Conservation (phyloP, 257 asterid genomes). For the Nicotiana otophora region DNA sequence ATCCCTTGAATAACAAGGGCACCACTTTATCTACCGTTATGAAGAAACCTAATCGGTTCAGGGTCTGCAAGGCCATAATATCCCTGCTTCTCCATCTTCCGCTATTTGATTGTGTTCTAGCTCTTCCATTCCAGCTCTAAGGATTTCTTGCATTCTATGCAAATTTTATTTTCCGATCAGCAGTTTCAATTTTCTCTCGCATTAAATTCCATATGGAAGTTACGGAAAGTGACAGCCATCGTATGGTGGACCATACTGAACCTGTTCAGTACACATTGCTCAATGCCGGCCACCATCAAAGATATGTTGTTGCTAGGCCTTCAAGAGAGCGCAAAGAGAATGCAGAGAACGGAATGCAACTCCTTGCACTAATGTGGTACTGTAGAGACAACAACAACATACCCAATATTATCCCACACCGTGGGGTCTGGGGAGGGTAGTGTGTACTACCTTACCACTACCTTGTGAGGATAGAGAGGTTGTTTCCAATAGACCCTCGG, state of each 20-base stretch:
- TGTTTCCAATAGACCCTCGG: no score
- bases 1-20: not conserved
- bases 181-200: not conserved
- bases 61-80: not conserved
- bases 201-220: not conserved
- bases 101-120: conserved; percentile 1
- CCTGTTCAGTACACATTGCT: not conserved
- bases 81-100: not conserved
- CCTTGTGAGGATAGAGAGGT: no score
- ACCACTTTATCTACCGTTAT: not conserved
- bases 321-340: not conserved
- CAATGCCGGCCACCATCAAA: not conserved
- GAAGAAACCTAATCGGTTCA: not conserved
- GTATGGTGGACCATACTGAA: not conserved
- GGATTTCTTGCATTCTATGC: not conserved
- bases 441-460: no score
- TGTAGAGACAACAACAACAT: no score
- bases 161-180: not conserved
- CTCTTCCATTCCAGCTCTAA: not conserved
- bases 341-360: not conserved
- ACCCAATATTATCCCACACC: no score
- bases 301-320: not conserved
- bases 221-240: not conserved
- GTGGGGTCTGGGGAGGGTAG: no score
- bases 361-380: not conserved